Percentiles rank a stretch among this genome's conserved stretches.
Evolutionary conservation across 228 moss, liverwort and hornwort genomes (phyloP).

Genomic region (Sphagnum magellanicum): DNA sequence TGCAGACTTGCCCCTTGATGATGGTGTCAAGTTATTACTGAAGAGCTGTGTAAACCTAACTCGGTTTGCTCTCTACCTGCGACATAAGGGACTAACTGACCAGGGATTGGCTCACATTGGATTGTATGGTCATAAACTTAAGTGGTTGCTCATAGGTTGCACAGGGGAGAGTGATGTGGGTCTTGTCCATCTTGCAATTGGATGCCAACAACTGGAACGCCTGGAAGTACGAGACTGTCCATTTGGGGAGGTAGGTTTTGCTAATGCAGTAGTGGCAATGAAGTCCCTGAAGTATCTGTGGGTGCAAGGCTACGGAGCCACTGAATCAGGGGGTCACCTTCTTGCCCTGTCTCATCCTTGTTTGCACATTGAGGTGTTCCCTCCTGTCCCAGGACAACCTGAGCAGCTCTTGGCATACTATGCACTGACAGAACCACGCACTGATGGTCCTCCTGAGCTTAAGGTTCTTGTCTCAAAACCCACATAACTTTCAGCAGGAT

Average conservation of each 20-base stretch:
- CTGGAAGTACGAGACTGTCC: constrained; percentile 90
- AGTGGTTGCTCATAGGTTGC: constrained; percentile 81
- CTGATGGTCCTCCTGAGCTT: constrained; percentile 60
- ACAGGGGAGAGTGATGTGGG: constrained; percentile 74
- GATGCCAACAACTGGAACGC: constrained; percentile 51
- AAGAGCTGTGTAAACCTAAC: constrained; percentile 49
- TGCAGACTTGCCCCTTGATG: constrained; percentile 65
- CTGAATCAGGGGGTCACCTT: constrained; percentile 39
- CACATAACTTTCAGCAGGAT: too few species aligned
- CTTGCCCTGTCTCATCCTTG: constrained; percentile 29
- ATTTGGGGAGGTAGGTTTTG: constrained; percentile 57
- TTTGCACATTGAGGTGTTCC: constrained; percentile 53
- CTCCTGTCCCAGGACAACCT: constrained; percentile 5
- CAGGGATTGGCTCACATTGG: constrained; percentile 73
- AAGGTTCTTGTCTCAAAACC: constrained; percentile 15
- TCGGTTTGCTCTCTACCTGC: constrained; percentile 68
- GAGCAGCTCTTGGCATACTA: constrained; percentile 51
- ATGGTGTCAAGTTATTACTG: constrained; percentile 72
- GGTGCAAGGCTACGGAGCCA: constrained; percentile 44
- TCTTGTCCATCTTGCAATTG: constrained; percentile 37
- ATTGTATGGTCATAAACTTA: constrained; percentile 50
- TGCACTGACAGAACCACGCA: constrained; percentile 61
- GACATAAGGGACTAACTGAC: constrained; percentile 71
- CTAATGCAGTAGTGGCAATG: constrained; percentile 39
- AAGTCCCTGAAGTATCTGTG: constrained; percentile 60